Base-by-base conservation (phyloP, 1,139 yeast genomes). In the Saccharomycopsis phalli region DNA sequence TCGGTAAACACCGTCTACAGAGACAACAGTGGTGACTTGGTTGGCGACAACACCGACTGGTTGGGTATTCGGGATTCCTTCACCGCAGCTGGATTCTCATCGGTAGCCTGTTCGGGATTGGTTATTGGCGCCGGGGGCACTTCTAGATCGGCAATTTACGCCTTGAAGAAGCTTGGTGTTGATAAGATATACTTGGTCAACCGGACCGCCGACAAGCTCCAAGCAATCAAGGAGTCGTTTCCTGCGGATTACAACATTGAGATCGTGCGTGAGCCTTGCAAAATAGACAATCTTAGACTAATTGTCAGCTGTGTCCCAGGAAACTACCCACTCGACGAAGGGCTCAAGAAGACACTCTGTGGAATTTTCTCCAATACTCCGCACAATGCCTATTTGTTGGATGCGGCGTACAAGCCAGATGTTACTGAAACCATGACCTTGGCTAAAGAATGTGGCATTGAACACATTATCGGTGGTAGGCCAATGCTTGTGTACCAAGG, bases 61-160 rank as follows among this genome's bases (percentile, higher is more conserved):
- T 64, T 78, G 42, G 99, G 98, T 18, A 82, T 93, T 51, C 69
- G 68, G 36, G 71, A 80, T 49, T 74, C 95, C 1, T 76, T 86
- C 52, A 56, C 63, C 32, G 91, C 91, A 8, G 77, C 77, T 26
- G 74, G 82, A 27, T 61, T 63, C 33, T 16, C 22, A 4, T 6
- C 20, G 6, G 28, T 23, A 6, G 50, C 57, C 4, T 59, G 67
- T 16, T 66, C 69, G 44, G 93, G 87, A 32, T 65, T 91, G 47
- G 81, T 91, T 40, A 67, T 91, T 50, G 99, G 99, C 37, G 95
- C 95, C 22, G 99, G 99, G 34, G 99, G 99, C 37, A 88, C 99
- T 28, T 80, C 95, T 0, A 74, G 96, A 55, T 96, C 98, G 31
- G 98, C 97, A 1, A 76, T 84, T 19, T 88, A 73, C 58, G 97